Conservation (phyloP, 2,329 filamentous ascomycete genomes). For the Colletotrichum costaricense region DNA sequence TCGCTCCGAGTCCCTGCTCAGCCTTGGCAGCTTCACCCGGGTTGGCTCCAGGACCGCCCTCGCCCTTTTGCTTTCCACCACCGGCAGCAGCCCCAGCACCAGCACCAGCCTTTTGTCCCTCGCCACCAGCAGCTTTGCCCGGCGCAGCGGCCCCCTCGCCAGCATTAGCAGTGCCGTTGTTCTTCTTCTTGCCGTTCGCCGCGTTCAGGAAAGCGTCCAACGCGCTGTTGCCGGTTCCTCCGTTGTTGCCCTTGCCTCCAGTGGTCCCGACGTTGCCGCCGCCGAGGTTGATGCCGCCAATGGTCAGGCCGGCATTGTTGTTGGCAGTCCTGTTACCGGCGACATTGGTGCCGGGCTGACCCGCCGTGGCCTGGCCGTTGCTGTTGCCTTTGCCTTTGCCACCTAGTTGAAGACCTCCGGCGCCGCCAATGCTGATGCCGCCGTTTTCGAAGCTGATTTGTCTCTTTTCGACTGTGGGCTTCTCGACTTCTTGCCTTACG, state of each 20-base stretch:
- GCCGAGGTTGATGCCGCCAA: constrained; percentile 12
- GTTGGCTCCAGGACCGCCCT: constrained; percentile 3
- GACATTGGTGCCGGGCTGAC: neutral
- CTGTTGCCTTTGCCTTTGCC: constrained; percentile 7
- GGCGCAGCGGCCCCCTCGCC: constrained; percentile 3
- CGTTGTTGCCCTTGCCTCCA: neutral
- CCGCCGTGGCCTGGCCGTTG: neutral
- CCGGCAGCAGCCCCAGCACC: neutral
- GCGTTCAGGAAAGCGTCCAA: constrained; percentile 19
- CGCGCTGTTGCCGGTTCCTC: constrained; percentile 21
- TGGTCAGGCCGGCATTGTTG: constrained; percentile 25
- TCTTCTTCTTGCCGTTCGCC: constrained; percentile 22
- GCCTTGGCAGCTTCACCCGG: constrained; percentile 21
- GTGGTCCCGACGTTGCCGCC: neutral
- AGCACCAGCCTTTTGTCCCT: neutral
- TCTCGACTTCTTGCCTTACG: neutral
- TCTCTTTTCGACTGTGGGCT: constrained; percentile 3
- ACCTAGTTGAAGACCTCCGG: constrained; percentile 6
- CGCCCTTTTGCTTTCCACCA: constrained; percentile 12
- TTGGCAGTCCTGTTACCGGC: constrained; percentile 10
- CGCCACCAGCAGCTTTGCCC: neutral
- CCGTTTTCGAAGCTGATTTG: constrained; percentile 25
- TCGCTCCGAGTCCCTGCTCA: constrained; percentile 12
- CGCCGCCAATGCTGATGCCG: constrained; percentile 17
- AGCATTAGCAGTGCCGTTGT: constrained; percentile 12